Conservation (phyloP, 1,139 yeast species). For the Arxiozyma telluris region DNA sequence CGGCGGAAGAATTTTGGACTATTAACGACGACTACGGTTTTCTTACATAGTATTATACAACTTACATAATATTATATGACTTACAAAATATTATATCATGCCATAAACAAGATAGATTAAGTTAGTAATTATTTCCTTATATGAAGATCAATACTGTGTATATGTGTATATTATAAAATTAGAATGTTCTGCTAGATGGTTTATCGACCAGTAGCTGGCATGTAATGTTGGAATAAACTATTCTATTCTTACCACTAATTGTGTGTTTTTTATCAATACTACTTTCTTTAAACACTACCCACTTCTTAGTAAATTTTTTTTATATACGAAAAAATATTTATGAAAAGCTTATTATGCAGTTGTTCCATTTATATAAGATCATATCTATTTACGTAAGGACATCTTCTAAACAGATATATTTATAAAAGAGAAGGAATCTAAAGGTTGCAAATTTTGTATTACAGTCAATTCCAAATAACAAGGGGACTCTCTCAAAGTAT, state of each 20-base stretch:
- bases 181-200: too few relatives aligned
- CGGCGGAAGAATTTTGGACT: slow-evolving; percentile 38
- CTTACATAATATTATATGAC: background rate
- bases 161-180: too few relatives aligned
- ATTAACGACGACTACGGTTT: slow-evolving; percentile 39
- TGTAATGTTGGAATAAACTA: too few relatives aligned
- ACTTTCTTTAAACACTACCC: background rate
- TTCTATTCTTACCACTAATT: background rate
- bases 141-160: background rate
- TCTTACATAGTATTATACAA: slow-evolving; percentile 25
- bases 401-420: background rate
- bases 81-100: background rate
- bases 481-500: background rate
- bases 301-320: too few relatives aligned
- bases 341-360: too few relatives aligned
- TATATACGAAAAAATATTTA: too few relatives aligned
- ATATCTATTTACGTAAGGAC: background rate
- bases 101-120: background rate
- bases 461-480: background rate
- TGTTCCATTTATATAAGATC: background rate
- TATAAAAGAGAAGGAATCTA: background rate
- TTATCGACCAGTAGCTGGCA: background rate
- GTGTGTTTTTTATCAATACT: too few relatives aligned
- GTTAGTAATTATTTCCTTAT: background rate
- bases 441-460: too few relatives aligned